Conservation (phyloP, 2,329 filamentous ascomycete species). For the Exutisphaerella laricina region DNA sequence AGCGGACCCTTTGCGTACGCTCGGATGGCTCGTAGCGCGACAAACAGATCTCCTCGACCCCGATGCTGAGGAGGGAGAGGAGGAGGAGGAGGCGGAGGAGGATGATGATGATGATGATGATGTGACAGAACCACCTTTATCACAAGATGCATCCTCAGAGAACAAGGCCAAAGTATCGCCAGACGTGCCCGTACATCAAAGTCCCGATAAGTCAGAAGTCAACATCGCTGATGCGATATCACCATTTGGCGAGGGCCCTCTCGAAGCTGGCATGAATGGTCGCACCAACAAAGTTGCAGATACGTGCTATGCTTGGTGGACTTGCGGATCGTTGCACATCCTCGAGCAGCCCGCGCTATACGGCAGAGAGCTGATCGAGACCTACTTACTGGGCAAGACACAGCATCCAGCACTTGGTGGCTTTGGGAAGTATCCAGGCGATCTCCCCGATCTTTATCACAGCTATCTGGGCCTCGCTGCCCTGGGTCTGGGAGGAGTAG, state of each 20-base stretch:
- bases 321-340: constrained; percentile 53
- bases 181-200: constrained; percentile 20
- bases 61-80: constrained; percentile 36
- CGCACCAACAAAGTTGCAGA: constrained; percentile 86
- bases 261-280: constrained; percentile 71
- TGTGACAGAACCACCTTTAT: background rate
- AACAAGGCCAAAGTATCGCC: background rate
- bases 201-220: constrained; percentile 18
- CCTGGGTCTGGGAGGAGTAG: constrained; percentile 58
- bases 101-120: too few relatives aligned
- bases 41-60: constrained; percentile 39
- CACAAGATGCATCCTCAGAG: background rate
- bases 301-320: constrained; percentile 97
- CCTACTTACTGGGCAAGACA: constrained; percentile 77
- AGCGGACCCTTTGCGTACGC: constrained; percentile 35
- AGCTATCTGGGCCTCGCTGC: constrained; percentile 81
- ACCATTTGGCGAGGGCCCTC: constrained; percentile 9
- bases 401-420: constrained; percentile 67
- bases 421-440: constrained; percentile 43
- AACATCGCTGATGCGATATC: constrained; percentile 9
- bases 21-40: constrained; percentile 45
- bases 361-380: constrained; percentile 37
- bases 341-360: constrained; percentile 19
- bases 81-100: too few relatives aligned
- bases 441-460: constrained; percentile 68